phyloP scores from a whole-genome alignment of 2,329 filamentous ascomycete species.

The Biscogniauxia sp. region DNA sequence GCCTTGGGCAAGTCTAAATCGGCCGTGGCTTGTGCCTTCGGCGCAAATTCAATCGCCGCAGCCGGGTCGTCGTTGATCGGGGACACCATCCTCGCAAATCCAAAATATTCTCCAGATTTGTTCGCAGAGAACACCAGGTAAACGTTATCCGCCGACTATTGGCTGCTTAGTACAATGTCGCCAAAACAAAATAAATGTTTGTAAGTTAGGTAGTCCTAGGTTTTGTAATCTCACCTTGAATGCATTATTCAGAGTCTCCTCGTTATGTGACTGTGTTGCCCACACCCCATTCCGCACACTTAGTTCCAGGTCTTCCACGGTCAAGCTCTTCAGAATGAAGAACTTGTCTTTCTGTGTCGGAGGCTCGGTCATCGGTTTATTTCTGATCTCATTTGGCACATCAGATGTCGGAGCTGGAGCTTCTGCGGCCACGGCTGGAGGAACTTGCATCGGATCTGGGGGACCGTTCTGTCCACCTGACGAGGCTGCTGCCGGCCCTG shows the following conservation, averaged over 20 bases:
- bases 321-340: slow-evolving; percentile 91
- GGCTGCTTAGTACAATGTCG: slow-evolving; percentile 7
- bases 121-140: slow-evolving; percentile 95
- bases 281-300: slow-evolving; percentile 87
- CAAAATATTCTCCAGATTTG: slow-evolving; percentile 96
- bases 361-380: slow-evolving; percentile 15
- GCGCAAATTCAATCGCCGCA: slow-evolving; percentile 67
- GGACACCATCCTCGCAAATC: slow-evolving; percentile 88
- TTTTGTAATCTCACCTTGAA: slow-evolving; percentile 61
- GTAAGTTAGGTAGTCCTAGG: slow-evolving; percentile 1
- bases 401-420: slow-evolving; percentile 13
- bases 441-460: slow-evolving; percentile 17
- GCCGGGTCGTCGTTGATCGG: slow-evolving; percentile 75
- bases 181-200: not conserved
- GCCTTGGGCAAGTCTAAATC: slow-evolving; percentile 72
- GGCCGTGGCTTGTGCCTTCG: slow-evolving; percentile 57
- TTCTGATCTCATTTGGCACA: slow-evolving; percentile 16
- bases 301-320: slow-evolving; percentile 82
- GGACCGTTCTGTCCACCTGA: slow-evolving; percentile 20
- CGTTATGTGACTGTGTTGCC: slow-evolving; percentile 94
- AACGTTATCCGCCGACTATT: slow-evolving; percentile 74
- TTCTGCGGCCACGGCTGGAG: slow-evolving; percentile 11
- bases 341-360: slow-evolving; percentile 64
- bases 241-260: slow-evolving; percentile 76
- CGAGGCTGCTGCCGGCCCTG: slow-evolving; percentile 49